phyloP scores from a whole-genome alignment of 768 basidiomycete species.

The Boletus rufocinnamomeus region DNA sequence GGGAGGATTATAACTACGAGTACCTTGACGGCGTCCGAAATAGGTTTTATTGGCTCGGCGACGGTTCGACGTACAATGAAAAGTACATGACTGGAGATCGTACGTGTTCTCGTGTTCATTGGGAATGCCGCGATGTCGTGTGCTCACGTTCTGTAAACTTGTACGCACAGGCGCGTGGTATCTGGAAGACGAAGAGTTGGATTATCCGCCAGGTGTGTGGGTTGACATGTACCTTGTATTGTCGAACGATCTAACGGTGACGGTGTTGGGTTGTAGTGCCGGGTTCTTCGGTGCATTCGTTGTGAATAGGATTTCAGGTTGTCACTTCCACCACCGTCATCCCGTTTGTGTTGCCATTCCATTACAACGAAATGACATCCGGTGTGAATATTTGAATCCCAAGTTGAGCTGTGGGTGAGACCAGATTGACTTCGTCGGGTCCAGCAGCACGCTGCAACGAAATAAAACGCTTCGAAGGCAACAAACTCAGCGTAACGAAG shows the following conservation, averaged over 20 bases:
- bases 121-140: too few species aligned
- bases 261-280: not conserved
- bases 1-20: conserved; percentile 66
- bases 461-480: too few species aligned
- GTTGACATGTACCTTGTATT: too few species aligned
- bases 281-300: not conserved
- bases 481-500: too few species aligned
- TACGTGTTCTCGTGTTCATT: conserved; percentile 21
- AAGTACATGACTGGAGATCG: conserved; percentile 41
- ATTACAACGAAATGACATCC: not conserved
- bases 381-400: not conserved
- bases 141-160: not conserved
- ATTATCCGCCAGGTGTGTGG: conserved; percentile 16
- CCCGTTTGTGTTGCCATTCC: not conserved
- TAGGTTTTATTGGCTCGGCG: conserved; percentile 59
- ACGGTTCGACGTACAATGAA: conserved; percentile 59
- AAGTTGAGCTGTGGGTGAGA: not conserved
- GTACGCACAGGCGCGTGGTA: conserved; percentile 15
- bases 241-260: not conserved
- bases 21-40: conserved; percentile 45
- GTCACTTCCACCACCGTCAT: too few species aligned
- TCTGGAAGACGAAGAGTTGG: conserved; percentile 14
- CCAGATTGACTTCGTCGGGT: not conserved
- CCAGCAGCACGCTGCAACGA: too few species aligned
- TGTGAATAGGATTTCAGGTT: not conserved